phyloP scores from a whole-genome alignment of 2,329 filamentous ascomycete genomes.

The Cladosporium austrohemisphaericum region DNA sequence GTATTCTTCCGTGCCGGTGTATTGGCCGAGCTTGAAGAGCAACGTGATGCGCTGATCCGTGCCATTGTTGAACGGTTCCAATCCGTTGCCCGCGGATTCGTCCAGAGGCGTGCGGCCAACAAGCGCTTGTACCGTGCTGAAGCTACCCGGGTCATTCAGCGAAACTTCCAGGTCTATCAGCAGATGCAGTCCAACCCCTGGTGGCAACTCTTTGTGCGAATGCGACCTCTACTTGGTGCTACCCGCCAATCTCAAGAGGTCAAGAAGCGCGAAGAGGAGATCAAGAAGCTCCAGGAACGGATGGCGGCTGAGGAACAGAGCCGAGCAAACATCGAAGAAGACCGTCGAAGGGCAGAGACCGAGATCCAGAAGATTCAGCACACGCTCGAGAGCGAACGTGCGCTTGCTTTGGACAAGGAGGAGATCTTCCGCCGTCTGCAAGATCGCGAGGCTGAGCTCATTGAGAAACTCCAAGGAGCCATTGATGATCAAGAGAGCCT shows the following conservation, averaged over 20 bases:
- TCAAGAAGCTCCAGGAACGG: slow-evolving; percentile 78
- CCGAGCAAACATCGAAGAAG: slow-evolving; percentile 80
- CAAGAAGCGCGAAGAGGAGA: slow-evolving; percentile 91
- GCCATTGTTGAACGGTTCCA: slow-evolving; percentile 94
- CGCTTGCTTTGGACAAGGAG: slow-evolving; percentile 95
- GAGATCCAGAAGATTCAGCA: slow-evolving; percentile 90
- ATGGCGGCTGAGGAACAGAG: slow-evolving; percentile 72
- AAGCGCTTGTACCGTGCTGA: slow-evolving; percentile 94
- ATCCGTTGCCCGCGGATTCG: slow-evolving; percentile 83
- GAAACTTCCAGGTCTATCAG: slow-evolving; percentile 88
- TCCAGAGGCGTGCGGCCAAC: slow-evolving; percentile 80
- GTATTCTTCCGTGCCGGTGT: slow-evolving; percentile 98
- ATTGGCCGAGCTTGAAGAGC: slow-evolving; percentile 92
- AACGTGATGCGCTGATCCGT: slow-evolving; percentile 85
- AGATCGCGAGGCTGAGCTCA: slow-evolving; percentile 82
- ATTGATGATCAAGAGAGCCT: slow-evolving; percentile 91
- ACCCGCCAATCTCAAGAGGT: slow-evolving; percentile 90
- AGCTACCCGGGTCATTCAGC: slow-evolving; percentile 89
- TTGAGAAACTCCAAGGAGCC: slow-evolving; percentile 86
- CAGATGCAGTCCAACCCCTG: slow-evolving; percentile 89
- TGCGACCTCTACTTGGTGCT: slow-evolving; percentile 90
- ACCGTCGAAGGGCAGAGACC: slow-evolving; percentile 77
- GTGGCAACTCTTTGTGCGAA: slow-evolving; percentile 93
- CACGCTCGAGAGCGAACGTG: slow-evolving; percentile 89
- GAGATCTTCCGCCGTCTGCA: slow-evolving; percentile 98